Conservation (phyloP, 177 flowering plant species). For the Tripterygium wilfordii region DNA sequence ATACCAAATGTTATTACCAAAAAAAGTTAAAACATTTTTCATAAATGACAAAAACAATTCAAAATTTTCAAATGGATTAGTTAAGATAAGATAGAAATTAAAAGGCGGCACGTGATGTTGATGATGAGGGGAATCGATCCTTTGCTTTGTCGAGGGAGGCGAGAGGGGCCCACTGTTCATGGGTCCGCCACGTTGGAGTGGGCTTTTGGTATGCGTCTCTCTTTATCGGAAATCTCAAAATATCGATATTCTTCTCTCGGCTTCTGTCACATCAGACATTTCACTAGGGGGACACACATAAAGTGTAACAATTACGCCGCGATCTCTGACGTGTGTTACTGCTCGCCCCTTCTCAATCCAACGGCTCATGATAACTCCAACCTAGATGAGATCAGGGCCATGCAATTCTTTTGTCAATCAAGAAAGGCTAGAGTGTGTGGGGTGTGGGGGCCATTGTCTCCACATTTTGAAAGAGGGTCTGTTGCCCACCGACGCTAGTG, state of each 20-base stretch:
- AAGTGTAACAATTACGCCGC: slow-evolving; percentile 22
- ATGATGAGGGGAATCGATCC: slow-evolving; percentile 25
- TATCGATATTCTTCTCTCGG: not conserved
- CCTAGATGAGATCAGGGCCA: not conserved
- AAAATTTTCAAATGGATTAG: no score
- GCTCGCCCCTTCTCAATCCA: not conserved
- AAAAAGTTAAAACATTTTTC: no score
- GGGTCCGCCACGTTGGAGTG: slow-evolving; percentile 32
- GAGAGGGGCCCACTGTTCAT: slow-evolving; percentile 12
- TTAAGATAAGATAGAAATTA: no score
- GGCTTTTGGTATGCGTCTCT: slow-evolving; percentile 24
- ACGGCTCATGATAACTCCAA: slow-evolving; percentile 4
- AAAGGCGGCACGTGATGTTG: no score
- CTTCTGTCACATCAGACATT: slow-evolving; percentile 18
- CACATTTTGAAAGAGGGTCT: slow-evolving; percentile 3
- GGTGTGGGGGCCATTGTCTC: no score
- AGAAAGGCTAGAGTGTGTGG: slow-evolving; percentile 13
- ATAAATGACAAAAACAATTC: no score
- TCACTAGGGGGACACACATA: not conserved
- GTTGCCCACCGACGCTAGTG: slow-evolving; percentile 21
- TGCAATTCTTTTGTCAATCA: slow-evolving; percentile 6
- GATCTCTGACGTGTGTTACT: slow-evolving; percentile 21
- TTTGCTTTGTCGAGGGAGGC: slow-evolving; percentile 26
- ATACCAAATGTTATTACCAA: no score
- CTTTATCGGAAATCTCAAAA: slow-evolving; percentile 33